phyloP scores from a whole-genome alignment of 2,329 filamentous ascomycete species.

The Stenocarpella maydis region DNA sequence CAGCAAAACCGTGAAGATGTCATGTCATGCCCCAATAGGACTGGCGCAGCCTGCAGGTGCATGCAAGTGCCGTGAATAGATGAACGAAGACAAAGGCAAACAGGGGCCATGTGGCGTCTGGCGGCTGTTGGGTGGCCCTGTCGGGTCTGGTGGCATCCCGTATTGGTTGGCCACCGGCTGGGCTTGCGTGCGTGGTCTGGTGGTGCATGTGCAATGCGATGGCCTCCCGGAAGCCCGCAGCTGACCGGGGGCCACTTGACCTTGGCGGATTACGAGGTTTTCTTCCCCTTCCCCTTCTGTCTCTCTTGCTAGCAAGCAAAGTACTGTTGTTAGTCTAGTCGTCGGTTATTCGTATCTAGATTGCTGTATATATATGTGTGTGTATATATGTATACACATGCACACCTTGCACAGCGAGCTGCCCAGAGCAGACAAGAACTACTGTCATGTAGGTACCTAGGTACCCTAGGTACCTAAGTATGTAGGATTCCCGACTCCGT shows the following conservation, averaged over 20 bases:
- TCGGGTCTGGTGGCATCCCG: slow-evolving; percentile 23
- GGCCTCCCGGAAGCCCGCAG: slow-evolving; percentile 14
- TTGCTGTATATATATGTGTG: no score
- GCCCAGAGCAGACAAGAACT: not conserved
- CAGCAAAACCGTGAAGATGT: slow-evolving; percentile 12
- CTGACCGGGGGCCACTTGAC: slow-evolving; percentile 17
- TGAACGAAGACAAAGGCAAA: no score
- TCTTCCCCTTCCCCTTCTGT: not conserved
- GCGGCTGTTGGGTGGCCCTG: not conserved
- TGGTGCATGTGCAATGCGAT: not conserved
- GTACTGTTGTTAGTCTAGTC: not conserved
- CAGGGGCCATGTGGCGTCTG: slow-evolving; percentile 7
- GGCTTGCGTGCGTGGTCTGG: not conserved
- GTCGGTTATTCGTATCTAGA: no score
- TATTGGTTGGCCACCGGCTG: slow-evolving; percentile 6
- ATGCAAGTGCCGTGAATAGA: slow-evolving; percentile 22
- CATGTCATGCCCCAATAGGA: slow-evolving; percentile 18
- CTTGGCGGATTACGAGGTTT: not conserved
- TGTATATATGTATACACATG: no score
- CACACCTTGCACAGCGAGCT: not conserved
- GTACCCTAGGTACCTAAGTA: not conserved
- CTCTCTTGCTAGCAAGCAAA: no score
- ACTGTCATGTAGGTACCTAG: not conserved
- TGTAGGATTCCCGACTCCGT: slow-evolving; percentile 1
- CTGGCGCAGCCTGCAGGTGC: slow-evolving; percentile 13